Conservation (phyloP, 164 flowering plant genomes). For the Buxus sempervirens region DNA sequence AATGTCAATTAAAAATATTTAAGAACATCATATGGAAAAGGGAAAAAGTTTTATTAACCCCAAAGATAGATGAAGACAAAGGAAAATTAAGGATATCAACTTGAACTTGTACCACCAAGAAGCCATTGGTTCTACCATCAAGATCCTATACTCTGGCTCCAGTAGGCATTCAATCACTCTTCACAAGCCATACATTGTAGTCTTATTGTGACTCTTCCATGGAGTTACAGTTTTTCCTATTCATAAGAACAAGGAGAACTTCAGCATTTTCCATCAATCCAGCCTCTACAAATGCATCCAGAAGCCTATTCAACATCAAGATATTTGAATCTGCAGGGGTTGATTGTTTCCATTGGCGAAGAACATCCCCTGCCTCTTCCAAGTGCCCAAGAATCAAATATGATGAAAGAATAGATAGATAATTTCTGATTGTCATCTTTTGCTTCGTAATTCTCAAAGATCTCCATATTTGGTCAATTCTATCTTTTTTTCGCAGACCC, state of each 20-base stretch:
- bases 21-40: not conserved
- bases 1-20: too few species aligned
- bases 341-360: conserved; percentile 78
- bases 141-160: conserved; percentile 1
- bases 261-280: conserved; percentile 50
- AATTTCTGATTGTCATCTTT: conserved; percentile 74
- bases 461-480: conserved; percentile 73
- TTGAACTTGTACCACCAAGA: too few species aligned
- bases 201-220: conserved; percentile 26
- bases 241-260: conserved; percentile 38
- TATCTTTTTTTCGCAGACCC: conserved; percentile 63
- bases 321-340: conserved; percentile 45
- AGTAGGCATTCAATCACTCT: not conserved
- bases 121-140: too few species aligned
- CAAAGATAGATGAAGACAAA: too few species aligned
- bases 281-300: conserved; percentile 42
- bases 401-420: conserved; percentile 59
- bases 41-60: not conserved
- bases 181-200: too few species aligned
- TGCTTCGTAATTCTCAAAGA: conserved; percentile 65
- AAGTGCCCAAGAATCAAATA: conserved; percentile 72
- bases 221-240: conserved; percentile 31
- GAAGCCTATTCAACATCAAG: conserved; percentile 45
- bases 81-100: too few species aligned
- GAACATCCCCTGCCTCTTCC: conserved; percentile 61